Base-by-base conservation (phyloP, 805 yeast genomes). In the Monosporozyma aerobia region DNA sequence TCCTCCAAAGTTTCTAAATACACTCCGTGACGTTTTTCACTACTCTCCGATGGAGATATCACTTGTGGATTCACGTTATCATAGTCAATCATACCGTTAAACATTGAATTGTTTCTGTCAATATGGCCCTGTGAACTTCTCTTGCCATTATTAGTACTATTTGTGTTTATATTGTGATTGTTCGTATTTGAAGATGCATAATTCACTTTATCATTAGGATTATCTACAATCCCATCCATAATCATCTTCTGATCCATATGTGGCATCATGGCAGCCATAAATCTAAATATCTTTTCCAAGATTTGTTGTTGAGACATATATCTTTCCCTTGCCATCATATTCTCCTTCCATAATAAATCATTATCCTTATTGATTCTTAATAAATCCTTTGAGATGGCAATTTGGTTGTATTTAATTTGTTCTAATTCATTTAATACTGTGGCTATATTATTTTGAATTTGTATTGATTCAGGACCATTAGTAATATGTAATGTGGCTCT, bases 341-440 rank as follows among this genome's bases (percentile, higher is more conserved):
- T 85, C 64, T 94, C 98, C 55, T 85, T 83, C 99, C 99, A 94
- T 46, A 94, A 70, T 61, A 88, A 69, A 65, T 88, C 92, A 70
- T 92, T 94, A 64, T 94, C 98, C 55, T 83, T 83, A 54, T 90
- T 77, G 40, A 94, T 81, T 53, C 97, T 76, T 59, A 85, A 74
- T 56, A 94, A 73, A 64, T 94, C 98, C 59, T 90, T 94, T 4
- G 89, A 79, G 19, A 94, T 87, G 19, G 87, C 79, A 56, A 80
- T 63, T 68, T 94, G 99, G 62, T 87, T 87, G 60, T 78, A 74
- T 64, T 86, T 87, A 59, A 94, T 78, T 51, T 75, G 74, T 56
- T 88, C 94, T 53, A 90, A 71, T 67, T 90, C 97, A 49, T 74
- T 74, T 53, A 90, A 63, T 3, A 92, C 27, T 23, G 64, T 56